Conservation (phyloP, 2,329 filamentous ascomycete species). For the Paracorniculantispora psalliotae region DNA sequence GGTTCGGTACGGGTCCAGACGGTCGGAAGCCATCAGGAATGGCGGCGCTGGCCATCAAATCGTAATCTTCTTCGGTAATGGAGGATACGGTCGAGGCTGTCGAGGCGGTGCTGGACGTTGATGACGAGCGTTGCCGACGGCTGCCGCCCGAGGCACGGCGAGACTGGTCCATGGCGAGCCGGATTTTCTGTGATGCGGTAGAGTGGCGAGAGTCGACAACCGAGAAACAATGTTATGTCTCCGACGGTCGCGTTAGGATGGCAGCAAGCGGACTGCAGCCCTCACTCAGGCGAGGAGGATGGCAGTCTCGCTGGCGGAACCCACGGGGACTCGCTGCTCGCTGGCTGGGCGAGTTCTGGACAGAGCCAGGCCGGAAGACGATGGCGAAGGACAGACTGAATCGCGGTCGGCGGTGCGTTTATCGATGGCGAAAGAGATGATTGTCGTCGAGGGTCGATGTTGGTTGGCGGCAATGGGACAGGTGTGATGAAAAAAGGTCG, state of each 20-base stretch:
- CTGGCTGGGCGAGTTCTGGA: slow-evolving; percentile 9
- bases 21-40: slow-evolving; percentile 51
- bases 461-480: neutral
- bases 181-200: neutral
- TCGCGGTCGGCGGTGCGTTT: neutral
- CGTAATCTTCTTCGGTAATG: slow-evolving; percentile 43
- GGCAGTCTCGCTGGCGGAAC: slow-evolving; percentile 11
- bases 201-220: neutral
- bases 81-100: slow-evolving; percentile 8
- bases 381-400: neutral
- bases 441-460: neutral
- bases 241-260: neutral
- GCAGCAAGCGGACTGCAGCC: slow-evolving; percentile 6
- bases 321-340: slow-evolving; percentile 5
- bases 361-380: slow-evolving; percentile 2
- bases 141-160: slow-evolving; percentile 7
- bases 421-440: neutral
- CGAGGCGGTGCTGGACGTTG: slow-evolving; percentile 2
- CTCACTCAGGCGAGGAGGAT: slow-evolving; percentile 3
- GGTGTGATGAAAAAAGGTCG: neutral
- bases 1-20: neutral
- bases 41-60: slow-evolving; percentile 43
- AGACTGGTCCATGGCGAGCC: slow-evolving; percentile 11
- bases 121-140: slow-evolving; percentile 10
- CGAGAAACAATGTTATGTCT: neutral